These are phyloP conservation scores for Cerioporus squamosus DNA, from an alignment of 1,284 basidiomycete genomes.

Conservation along the genomic window DNA sequence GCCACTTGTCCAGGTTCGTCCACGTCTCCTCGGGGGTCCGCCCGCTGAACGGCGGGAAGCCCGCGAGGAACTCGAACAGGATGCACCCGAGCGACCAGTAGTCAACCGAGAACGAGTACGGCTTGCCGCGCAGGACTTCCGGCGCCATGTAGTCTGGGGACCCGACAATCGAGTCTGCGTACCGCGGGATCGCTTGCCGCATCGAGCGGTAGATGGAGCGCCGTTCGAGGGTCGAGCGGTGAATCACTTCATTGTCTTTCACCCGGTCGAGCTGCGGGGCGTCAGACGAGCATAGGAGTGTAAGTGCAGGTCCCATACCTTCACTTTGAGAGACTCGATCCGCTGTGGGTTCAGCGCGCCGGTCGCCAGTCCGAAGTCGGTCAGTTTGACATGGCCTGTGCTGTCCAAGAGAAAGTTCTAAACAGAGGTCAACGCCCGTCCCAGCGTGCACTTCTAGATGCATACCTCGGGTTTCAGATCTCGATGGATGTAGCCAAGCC, in stretches of 20 bases:
- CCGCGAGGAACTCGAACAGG: slow-evolving; percentile 96
- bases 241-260: slow-evolving; percentile 91
- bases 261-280: slow-evolving; percentile 86
- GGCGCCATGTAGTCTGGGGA: slow-evolving; percentile 97
- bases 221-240: slow-evolving; percentile 93
- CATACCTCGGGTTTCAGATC: slow-evolving; percentile 95
- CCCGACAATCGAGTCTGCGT: slow-evolving; percentile 98
- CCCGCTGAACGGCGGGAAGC: slow-evolving; percentile 98
- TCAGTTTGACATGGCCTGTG: slow-evolving; percentile 96
- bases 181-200: slow-evolving; percentile 89
- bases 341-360: slow-evolving; percentile 95
- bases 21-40: slow-evolving; percentile 97
- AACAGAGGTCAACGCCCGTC: background rate
- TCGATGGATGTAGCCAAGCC: slow-evolving; percentile 95
- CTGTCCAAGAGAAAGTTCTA: slow-evolving; percentile 98
- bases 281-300: background rate
- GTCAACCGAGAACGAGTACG: slow-evolving; percentile 95
- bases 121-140: slow-evolving; percentile 93
- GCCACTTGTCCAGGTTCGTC: slow-evolving; percentile 99
- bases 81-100: slow-evolving; percentile 99
- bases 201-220: slow-evolving; percentile 95
- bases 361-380: slow-evolving; percentile 97
- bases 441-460: no score
- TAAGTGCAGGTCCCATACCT: slow-evolving; percentile 53
- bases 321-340: slow-evolving; percentile 94